Evolutionary conservation across 2,329 filamentous ascomycete genomes (phyloP).

Genomic region (Aspergillus sp.): DNA sequence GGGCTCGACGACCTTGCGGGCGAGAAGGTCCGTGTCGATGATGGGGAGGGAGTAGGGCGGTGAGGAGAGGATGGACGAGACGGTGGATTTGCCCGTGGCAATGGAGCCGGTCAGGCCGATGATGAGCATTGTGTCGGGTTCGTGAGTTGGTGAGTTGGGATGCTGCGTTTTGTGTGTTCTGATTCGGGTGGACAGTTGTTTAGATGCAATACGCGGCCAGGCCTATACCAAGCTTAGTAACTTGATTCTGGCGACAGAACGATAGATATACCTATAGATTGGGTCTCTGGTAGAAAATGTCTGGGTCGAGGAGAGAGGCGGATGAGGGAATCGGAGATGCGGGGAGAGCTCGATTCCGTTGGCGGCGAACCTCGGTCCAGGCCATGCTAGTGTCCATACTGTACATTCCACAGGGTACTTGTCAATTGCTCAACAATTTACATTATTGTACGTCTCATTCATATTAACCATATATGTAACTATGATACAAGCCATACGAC

Average conservation of each 20-base stretch:
- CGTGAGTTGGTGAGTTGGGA: neutral
- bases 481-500: too few species aligned
- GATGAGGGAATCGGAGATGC: slow-evolving; percentile 5
- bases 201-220: too few species aligned
- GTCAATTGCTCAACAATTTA: too few species aligned
- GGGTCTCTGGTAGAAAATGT: neutral
- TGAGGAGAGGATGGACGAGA: slow-evolving; percentile 83
- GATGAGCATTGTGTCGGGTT: slow-evolving; percentile 67
- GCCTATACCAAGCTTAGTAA: too few species aligned
- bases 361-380: neutral
- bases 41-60: slow-evolving; percentile 82
- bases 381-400: too few species aligned
- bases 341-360: slow-evolving; percentile 5
- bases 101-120: slow-evolving; percentile 96
- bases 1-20: slow-evolving; percentile 90
- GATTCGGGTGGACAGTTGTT: slow-evolving; percentile 1
- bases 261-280: neutral
- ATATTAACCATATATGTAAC: too few species aligned
- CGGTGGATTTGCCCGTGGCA: slow-evolving; percentile 96
- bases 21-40: slow-evolving; percentile 90
- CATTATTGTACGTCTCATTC: too few species aligned
- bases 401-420: too few species aligned
- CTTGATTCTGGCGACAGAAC: neutral
- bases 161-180: neutral
- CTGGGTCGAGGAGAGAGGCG: neutral